Evolutionary conservation across 768 basidiomycete genomes (phyloP), one percentile per base, ranked within the genome.

Genomic region (Russula sp.): DNA sequence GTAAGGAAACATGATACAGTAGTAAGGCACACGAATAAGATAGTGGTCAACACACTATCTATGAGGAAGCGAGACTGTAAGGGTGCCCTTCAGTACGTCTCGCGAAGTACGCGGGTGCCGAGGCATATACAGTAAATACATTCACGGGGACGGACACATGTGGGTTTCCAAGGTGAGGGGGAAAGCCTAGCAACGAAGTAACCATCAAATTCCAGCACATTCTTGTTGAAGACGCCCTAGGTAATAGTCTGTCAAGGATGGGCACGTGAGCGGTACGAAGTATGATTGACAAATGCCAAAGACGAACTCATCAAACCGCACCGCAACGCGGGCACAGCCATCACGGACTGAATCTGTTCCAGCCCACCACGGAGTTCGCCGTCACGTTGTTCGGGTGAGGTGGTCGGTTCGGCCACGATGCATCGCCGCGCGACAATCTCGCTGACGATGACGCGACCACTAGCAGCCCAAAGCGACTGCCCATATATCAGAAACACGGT

Each of bases 221-320:
- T 69, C 66, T 53, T 67, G 65, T 48, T 69, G 68, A 14, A 69
- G 58, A 7, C 56, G 61, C 6, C 66, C 62, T 18, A 69, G 44
- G 32, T 67, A 59, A 32, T 63, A 61, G 20, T 38, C 68, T 69
- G 54, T 40, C 46, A 34, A 50, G 38, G 24, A 18, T 42, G 22
- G 1, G 22, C 28, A 40, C 7, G 34, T 28, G 42, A 38, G n/a
- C 2, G 7, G 7, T 3, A 51, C 18, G 9, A 18, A 4, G 46
- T 11, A 46, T 2, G n/a, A 13, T 32, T 13, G 30, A 28, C 14
- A 30, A 24, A 5, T 3, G 18, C 5, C 34, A 22, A 42, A 32
- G 10, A 66, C 67, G 28, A n/a, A 69, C 68, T 58, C 50, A 69
- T 69, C 10, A 67, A 32, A 14, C 62, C 24, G 28, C 57, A 61